Evolutionary conservation across 1,139 yeast genomes (phyloP), one percentile per base, ranked within the genome.

Genomic region (Sugiyamaella neomexicana): DNA sequence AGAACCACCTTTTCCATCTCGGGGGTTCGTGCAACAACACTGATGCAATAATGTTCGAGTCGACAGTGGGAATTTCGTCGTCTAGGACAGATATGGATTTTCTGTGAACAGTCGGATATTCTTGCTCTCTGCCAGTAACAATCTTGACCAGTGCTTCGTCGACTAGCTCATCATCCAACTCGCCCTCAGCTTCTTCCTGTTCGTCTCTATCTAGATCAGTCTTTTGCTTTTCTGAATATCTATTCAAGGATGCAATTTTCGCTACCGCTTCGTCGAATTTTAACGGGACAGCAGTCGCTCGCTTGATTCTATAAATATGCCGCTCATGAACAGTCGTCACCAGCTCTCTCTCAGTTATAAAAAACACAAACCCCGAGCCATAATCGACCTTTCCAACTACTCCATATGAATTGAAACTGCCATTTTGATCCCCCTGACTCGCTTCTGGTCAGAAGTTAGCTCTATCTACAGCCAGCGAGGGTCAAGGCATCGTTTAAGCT

Each of bases 331-430:
- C 47, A 2, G 52, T 42, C 1, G 61, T 56, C 4, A 56, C 62
- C 10, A 37, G 36, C 27, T 58, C 56, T 8, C 59, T 52, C 9
- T 50, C 52, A 3, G 64, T 63, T 13, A 64, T 59, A 7, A 58
- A 58, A 5, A 63, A 41, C 39, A 64, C 46, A 43, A 52, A 58
- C 10, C 65, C 65, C 3, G 50, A 32, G 5, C 65, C 64, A 23
- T 58, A 50, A 45, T 61, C 58, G 2, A 63, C 44, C 36, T 57
- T 52, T 3, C 65, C 66, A 8, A 63, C 39, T 12, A 63, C 43
- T 9, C 66, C 66, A 45, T 52, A 54, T 37, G 45, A 41, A 13
- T 23, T 9, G 20, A 49, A 41, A 17, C 42, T 15, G 25, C 2
- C 12, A 4, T 34, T 39, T 5, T 42, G 15, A 34, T 17, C 32